Percentiles rank a stretch among this genome's conserved stretches.
phyloP scores from a whole-genome alignment of 2,329 filamentous ascomycete species.

The Cladorrhinum sp. region DNA sequence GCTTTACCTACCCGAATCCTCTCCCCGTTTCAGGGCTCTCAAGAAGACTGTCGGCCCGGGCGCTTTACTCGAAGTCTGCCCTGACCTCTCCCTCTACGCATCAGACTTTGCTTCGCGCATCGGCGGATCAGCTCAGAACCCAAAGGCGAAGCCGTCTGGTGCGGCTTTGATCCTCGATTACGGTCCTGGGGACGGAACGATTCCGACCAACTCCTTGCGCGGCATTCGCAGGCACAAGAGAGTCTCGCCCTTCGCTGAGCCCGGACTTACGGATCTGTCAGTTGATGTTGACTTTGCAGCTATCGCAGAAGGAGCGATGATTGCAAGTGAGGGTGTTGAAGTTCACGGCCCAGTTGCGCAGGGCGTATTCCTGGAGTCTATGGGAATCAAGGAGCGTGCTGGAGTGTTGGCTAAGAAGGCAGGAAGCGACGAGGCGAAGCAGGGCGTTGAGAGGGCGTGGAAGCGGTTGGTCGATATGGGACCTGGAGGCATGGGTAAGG shows the following conservation, averaged over 20 bases:
- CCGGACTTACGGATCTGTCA: constrained; percentile 82
- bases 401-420: constrained; percentile 57
- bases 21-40: constrained; percentile 72
- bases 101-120: constrained; percentile 81
- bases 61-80: constrained; percentile 83
- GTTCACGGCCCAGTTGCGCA: constrained; percentile 91
- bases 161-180: constrained; percentile 97
- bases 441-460: constrained; percentile 70
- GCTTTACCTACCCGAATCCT: constrained; percentile 78
- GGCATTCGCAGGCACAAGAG: constrained; percentile 76
- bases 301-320: constrained; percentile 75
- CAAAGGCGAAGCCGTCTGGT: constrained; percentile 66
- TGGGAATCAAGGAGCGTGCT: constrained; percentile 82
- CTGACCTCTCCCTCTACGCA: constrained; percentile 77
- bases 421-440: constrained; percentile 44
- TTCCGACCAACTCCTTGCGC: constrained; percentile 85
- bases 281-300: constrained; percentile 92
- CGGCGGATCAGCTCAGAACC: constrained; percentile 58
- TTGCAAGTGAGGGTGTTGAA: constrained; percentile 76
- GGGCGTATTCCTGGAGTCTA: constrained; percentile 69
- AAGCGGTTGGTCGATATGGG: constrained; percentile 79
- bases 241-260: constrained; percentile 74
- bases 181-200: constrained; percentile 66
- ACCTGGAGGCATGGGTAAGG: constrained; percentile 83
- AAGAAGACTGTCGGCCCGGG: constrained; percentile 63